Conservation (phyloP, 345 rosid genomes). For the Syzygium grande region DNA sequence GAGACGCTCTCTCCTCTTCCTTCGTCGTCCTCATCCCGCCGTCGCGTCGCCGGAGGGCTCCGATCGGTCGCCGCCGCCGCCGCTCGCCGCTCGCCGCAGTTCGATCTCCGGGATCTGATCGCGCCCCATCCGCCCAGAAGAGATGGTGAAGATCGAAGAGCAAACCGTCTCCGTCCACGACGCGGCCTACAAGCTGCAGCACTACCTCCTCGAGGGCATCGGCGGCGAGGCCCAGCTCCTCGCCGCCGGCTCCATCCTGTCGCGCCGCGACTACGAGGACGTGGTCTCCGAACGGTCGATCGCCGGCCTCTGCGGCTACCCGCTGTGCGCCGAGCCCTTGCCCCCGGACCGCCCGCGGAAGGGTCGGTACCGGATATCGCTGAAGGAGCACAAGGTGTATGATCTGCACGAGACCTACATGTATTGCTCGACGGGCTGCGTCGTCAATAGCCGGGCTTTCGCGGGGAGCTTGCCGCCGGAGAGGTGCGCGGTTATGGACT, state of each 20-base stretch:
- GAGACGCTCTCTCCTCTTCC: no score
- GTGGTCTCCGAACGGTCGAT: constrained; percentile 66
- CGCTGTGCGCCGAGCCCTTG: constrained; percentile 37
- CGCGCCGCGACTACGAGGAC: constrained; percentile 60
- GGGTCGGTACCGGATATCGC: constrained; percentile 57
- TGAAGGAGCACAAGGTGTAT: constrained; percentile 69
- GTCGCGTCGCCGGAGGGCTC: no score
- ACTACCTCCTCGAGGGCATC: constrained; percentile 51
- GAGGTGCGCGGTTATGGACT: constrained; percentile 37
- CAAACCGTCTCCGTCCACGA: constrained; percentile 28
- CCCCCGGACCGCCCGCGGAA: constrained; percentile 42
- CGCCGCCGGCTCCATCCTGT: constrained; percentile 52
- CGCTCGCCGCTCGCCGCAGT: no score
- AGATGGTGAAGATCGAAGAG: not conserved
- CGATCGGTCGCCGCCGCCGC: no score
- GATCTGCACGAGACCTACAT: constrained; percentile 45
- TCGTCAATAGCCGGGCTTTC: constrained; percentile 48
- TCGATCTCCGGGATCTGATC: not conserved
- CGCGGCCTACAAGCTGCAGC: constrained; percentile 57
- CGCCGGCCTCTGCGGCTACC: constrained; percentile 61
- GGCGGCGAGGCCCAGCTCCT: constrained; percentile 44
- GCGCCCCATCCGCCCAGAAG: not conserved
- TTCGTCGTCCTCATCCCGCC: no score
- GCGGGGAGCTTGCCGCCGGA: constrained; percentile 39
- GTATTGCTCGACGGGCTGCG: constrained; percentile 64